These are phyloP conservation scores for Chiua virens DNA, from an alignment of 768 basidiomycete species.

Conservation along the genomic window DNA sequence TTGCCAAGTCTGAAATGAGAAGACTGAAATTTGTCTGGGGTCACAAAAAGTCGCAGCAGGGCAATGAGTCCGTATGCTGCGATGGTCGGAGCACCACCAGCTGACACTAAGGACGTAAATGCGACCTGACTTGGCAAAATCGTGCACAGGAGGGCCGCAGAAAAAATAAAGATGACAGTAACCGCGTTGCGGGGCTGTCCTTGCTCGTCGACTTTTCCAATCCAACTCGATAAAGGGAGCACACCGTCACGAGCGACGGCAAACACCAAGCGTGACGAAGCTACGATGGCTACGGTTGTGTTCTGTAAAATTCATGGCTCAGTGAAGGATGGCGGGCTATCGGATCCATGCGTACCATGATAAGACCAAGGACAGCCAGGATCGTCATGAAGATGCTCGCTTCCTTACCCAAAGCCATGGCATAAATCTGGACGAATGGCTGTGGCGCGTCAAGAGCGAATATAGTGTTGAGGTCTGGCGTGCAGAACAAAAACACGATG, in stretches of 20 bases:
- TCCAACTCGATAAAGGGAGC: conserved; percentile 80
- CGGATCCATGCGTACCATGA: conserved; percentile 54
- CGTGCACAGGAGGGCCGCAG: conserved; percentile 73
- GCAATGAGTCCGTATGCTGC: conserved; percentile 87
- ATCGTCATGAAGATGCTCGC: conserved; percentile 86
- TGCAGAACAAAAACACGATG: conserved; percentile 83
- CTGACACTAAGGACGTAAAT: conserved; percentile 88
- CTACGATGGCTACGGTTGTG: conserved; percentile 85
- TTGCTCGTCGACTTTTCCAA: conserved; percentile 64
- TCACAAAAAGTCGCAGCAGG: conserved; percentile 71
- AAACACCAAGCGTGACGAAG: conserved; percentile 84
- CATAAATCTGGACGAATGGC: conserved; percentile 89
- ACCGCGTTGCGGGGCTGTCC: conserved; percentile 86
- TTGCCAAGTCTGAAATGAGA: conserved; percentile 74
- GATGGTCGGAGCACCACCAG: conserved; percentile 82
- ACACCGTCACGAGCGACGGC: conserved; percentile 96
- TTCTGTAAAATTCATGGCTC: conserved; percentile 46
- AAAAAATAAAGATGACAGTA: conserved; percentile 83
- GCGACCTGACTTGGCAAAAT: conserved; percentile 90
- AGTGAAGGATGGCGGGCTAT: background rate
- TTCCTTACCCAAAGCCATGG: conserved; percentile 75
- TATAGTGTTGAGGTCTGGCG: conserved; percentile 71
- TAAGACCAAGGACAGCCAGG: conserved; percentile 80
- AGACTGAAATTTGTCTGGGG: conserved; percentile 68
- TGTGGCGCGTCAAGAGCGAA: conserved; percentile 83